Evolutionary conservation across 805 yeast genomes (phyloP), one percentile per base, ranked within the genome.

Genomic region (Saccharomycopsis oosterbeekiorum): DNA sequence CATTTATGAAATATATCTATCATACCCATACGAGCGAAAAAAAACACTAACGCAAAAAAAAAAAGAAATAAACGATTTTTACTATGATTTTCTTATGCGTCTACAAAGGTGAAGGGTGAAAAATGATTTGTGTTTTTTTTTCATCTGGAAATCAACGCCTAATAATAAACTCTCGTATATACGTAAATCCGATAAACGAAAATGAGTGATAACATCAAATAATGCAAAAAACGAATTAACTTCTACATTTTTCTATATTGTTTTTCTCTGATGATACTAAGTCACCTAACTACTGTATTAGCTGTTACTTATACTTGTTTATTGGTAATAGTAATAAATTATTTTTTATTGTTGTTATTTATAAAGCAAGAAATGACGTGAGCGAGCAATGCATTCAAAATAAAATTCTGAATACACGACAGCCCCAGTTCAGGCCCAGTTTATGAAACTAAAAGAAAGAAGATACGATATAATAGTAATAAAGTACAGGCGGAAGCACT

Each of bases 61-160:
- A 47, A 47, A 17, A 42, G 21, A 21, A 21, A 11, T 47, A 47
- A 21, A 47, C 53, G 53, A 47, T 47, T 34, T 34, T 2, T 47
- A 19, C 29, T 21, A n/a, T 17, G 17, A 17, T 17, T 4, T n/a
- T 42, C 26, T 47, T 47, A 47, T 47, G 53, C 53, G 53, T 47
- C 19, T 47, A 47, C 21, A 26, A 47, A 47, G 53, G 53, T 47
- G 53, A 47, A 47, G 53, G 53, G 53, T 47, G 53, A 47, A 47
- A 47, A 21, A 47, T 47, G 34, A 47, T 47, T 11, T 5, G 26
- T 21, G n/a, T 9, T 19, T 9, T 15, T 12, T 47, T 9, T 47
- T 11, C 14, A 8, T 47, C 5, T 26, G 53, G 2, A 42, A 17
- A 19, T 47, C 19, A 21, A 24, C 34, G 10, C 21, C 21, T 21